A percentile compares a stretch with the other conserved stretches of the same genome.
These are phyloP conservation scores for Pseudoscleropodium purum DNA, from an alignment of 225 moss, liverwort and hornwort species.

Conservation along the genomic window DNA sequence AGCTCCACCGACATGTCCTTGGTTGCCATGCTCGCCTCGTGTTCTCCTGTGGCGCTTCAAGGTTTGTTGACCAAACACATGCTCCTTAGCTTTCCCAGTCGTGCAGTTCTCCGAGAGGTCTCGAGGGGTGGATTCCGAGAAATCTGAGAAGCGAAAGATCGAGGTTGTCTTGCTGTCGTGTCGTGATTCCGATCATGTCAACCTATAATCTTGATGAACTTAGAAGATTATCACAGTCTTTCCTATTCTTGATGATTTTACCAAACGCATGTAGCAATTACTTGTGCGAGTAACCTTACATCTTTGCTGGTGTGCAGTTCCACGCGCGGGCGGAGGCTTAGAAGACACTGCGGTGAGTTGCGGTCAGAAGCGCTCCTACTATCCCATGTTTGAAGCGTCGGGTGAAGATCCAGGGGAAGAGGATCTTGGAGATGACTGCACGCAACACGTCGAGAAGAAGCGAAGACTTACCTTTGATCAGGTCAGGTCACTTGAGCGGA, in stretches of 20 bases:
- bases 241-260: neutral
- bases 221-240: neutral
- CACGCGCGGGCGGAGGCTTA: constrained; percentile 49
- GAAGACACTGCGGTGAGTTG: constrained; percentile 70
- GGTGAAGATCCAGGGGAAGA: constrained; percentile 89
- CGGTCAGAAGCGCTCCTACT: constrained; percentile 71
- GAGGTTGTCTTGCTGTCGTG: neutral
- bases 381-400: constrained; percentile 67
- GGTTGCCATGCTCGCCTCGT: constrained; percentile 89
- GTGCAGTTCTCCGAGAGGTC: neutral
- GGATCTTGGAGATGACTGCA: constrained; percentile 75
- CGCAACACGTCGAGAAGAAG: constrained; percentile 86
- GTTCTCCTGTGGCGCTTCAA: constrained; percentile 50
- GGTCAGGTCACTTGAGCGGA: constrained; percentile 88
- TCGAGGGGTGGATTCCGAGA: neutral
- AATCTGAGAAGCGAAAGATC: neutral
- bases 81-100: neutral
- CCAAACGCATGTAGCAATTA: neutral
- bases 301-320: constrained; percentile 27
- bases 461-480: constrained; percentile 80
- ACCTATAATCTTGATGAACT: neutral
- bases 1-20: constrained; percentile 74
- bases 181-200: neutral
- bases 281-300: neutral
- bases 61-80: constrained; percentile 15